Evolutionary conservation across 1,284 basidiomycete species (phyloP).

Genomic region (Farysia itapuensis): DNA sequence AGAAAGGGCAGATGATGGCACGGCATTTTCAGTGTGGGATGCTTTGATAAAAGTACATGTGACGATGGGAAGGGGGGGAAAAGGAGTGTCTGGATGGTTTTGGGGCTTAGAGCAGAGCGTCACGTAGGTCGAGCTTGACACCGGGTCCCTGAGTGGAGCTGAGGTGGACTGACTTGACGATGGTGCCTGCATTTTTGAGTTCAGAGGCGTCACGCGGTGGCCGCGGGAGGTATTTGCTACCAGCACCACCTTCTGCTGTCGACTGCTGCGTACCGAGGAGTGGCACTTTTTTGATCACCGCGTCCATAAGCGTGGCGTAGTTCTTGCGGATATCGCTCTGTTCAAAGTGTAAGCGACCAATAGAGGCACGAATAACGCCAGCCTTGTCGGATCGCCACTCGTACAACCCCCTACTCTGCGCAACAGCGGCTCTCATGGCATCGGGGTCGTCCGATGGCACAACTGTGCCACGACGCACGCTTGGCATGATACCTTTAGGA

Average conservation of each 20-base stretch:
- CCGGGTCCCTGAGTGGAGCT: slow-evolving; percentile 84
- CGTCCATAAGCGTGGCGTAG: slow-evolving; percentile 73
- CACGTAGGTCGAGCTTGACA: slow-evolving; percentile 66
- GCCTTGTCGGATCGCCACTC: slow-evolving; percentile 91
- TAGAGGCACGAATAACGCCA: slow-evolving; percentile 76
- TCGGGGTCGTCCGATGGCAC: slow-evolving; percentile 76
- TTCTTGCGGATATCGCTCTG: slow-evolving; percentile 77
- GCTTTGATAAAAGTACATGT: too few relatives aligned
- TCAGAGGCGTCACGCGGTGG: slow-evolving; percentile 22
- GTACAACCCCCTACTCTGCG: slow-evolving; percentile 75
- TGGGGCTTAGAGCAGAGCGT: slow-evolving; percentile 35
- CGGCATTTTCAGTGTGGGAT: too few relatives aligned
- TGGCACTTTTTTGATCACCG: slow-evolving; percentile 64
- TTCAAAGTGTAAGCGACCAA: slow-evolving; percentile 67
- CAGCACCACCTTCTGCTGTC: slow-evolving; percentile 15
- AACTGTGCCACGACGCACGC: slow-evolving; percentile 88
- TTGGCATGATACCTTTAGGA: slow-evolving; percentile 92
- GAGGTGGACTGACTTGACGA: slow-evolving; percentile 69
- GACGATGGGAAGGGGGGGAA: too few relatives aligned
- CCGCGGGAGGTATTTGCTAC: slow-evolving; percentile 11
- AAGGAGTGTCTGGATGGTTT: too few relatives aligned
- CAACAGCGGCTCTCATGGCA: slow-evolving; percentile 66
- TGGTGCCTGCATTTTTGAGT: slow-evolving; percentile 38
- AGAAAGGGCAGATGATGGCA: too few relatives aligned
- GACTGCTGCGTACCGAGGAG: slow-evolving; percentile 26